Evolutionary conservation across 192 early-diverging fungal species (phyloP).

Genomic region (Gryganskiella cystojenkinii): DNA sequence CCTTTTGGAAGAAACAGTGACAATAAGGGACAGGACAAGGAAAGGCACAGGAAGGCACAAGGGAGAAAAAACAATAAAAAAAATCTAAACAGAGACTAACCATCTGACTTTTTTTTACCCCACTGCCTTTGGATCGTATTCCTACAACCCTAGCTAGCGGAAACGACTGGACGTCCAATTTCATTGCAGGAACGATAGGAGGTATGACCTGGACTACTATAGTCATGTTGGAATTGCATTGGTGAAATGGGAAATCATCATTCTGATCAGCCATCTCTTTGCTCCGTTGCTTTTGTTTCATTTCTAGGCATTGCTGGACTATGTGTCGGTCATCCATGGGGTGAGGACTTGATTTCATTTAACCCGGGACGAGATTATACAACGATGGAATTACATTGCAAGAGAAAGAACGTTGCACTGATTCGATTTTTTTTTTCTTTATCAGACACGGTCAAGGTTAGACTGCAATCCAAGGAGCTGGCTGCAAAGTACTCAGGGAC

Average conservation of each 20-base stretch:
- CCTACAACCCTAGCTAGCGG: slow-evolving; percentile 21
- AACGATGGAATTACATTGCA: too few species aligned
- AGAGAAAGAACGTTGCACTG: slow-evolving; percentile 39
- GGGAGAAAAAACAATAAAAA: background rate
- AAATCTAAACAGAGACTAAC: slow-evolving; percentile 1
- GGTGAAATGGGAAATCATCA: background rate
- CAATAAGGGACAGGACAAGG: background rate
- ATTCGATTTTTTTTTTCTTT: background rate
- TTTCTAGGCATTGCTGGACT: slow-evolving; percentile 63
- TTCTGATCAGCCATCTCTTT: background rate
- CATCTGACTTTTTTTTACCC: background rate
- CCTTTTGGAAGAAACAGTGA: background rate
- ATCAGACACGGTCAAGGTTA: slow-evolving; percentile 61
- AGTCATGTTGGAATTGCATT: too few species aligned
- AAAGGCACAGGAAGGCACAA: background rate
- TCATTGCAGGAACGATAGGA: slow-evolving; percentile 52
- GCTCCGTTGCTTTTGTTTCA: background rate
- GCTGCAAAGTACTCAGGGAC: slow-evolving; percentile 65
- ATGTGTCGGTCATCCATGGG: slow-evolving; percentile 71
- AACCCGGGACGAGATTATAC: background rate
- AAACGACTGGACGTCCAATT: slow-evolving; percentile 48
- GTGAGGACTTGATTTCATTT: slow-evolving; percentile 27
- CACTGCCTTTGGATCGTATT: background rate
- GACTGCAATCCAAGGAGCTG: slow-evolving; percentile 63
- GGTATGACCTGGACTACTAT: slow-evolving; percentile 17